These are phyloP conservation scores for Flammula alnicola DNA, from an alignment of 1,284 basidiomycete species.

Conservation along the genomic window DNA sequence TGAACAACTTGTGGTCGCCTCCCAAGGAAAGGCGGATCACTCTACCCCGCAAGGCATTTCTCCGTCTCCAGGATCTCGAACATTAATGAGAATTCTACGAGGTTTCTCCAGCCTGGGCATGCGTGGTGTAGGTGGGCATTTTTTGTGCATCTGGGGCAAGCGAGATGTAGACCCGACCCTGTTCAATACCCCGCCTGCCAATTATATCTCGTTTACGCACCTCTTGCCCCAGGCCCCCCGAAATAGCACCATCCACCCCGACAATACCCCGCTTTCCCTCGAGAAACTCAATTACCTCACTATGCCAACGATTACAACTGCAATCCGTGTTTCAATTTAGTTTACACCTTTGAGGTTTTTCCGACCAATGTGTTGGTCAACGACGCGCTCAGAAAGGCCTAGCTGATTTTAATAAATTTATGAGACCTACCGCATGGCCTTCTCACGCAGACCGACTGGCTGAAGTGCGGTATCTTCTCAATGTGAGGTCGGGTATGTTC, in stretches of 20 bases:
- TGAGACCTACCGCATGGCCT: too few relatives aligned
- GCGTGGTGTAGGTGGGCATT: constrained; percentile 14
- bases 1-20: not conserved
- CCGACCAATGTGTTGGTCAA: not conserved
- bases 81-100: constrained; percentile 29
- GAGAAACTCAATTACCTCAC: not conserved
- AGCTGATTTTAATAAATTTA: too few relatives aligned
- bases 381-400: too few relatives aligned
- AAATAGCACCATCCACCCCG: constrained; percentile 27
- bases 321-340: not conserved
- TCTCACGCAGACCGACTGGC: too few relatives aligned
- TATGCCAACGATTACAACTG: not conserved
- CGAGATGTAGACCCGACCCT: constrained; percentile 19
- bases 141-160: constrained; percentile 14
- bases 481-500: too few relatives aligned
- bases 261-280: constrained; percentile 12
- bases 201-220: not conserved
- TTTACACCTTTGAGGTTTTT: not conserved
- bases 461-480: too few relatives aligned
- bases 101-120: constrained; percentile 31
- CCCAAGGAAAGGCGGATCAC: not conserved
- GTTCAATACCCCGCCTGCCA: constrained; percentile 16
- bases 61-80: constrained; percentile 2
- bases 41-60: constrained; percentile 1
- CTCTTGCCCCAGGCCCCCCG: constrained; percentile 12